Conservation (phyloP, 192 early-diverging fungal genomes). For the Gonapodya prolifera region DNA sequence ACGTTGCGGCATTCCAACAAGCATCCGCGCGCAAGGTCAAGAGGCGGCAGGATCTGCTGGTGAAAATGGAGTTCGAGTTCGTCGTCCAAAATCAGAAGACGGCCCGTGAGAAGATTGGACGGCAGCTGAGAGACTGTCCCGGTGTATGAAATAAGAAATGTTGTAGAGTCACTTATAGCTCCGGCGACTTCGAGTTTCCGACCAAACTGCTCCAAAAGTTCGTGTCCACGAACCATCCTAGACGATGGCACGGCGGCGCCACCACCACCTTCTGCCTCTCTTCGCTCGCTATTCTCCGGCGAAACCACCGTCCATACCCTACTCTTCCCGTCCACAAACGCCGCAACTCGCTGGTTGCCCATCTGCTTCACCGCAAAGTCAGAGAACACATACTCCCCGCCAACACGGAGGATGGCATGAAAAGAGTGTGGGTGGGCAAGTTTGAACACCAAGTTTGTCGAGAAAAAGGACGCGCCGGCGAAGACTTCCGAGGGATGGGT, state of each 20-base stretch:
- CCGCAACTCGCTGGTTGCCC: not conserved
- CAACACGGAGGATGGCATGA: not conserved
- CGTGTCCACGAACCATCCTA: too few relatives aligned
- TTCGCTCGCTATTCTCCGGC: too few relatives aligned
- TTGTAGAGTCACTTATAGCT: too few relatives aligned
- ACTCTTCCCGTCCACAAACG: not conserved
- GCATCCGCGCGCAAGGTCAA: not conserved
- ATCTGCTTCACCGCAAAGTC: not conserved
- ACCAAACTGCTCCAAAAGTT: too few relatives aligned
- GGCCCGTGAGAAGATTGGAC: not conserved
- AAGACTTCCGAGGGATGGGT: not conserved
- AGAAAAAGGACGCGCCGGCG: not conserved
- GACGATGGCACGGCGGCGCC: too few relatives aligned
- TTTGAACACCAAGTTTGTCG: not conserved
- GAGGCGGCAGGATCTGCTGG: not conserved
- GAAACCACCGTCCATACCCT: not conserved
- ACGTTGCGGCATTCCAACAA: not conserved
- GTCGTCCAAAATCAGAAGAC: not conserved
- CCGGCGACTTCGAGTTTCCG: too few relatives aligned
- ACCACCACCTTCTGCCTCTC: too few relatives aligned
- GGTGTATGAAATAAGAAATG: not conserved
- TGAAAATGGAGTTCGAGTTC: not conserved
- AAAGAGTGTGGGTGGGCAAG: not conserved
- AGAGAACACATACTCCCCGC: not conserved
- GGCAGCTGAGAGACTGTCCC: not conserved